Evolutionary conservation across 108 stramenopile species (phyloP).

Genomic region (Seminavis robusta): DNA sequence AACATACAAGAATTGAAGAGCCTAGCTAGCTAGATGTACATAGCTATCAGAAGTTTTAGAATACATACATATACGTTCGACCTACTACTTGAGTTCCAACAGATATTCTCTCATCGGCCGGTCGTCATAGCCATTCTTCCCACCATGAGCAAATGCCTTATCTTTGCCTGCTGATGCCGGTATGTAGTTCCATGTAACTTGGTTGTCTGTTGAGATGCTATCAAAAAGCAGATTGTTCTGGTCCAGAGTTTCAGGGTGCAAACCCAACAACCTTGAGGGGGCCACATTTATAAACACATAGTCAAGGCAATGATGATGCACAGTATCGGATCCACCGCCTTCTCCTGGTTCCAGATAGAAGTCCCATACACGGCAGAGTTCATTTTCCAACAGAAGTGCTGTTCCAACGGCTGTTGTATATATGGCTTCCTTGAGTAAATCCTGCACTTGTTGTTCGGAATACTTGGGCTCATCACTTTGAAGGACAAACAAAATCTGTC

Average conservation of each 20-base stretch:
- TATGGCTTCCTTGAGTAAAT: constrained; percentile 10
- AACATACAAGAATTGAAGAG: too few species aligned
- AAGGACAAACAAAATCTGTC: constrained; percentile 26
- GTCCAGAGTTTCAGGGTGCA: constrained; percentile 12
- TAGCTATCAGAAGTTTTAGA: too few species aligned
- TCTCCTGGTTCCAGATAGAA: constrained; percentile 28
- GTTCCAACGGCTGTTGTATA: constrained; percentile 28
- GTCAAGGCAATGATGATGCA: constrained; percentile 24
- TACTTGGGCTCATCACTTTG: constrained; percentile 13
- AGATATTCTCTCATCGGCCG: constrained; percentile 34
- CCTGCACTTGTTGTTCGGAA: constrained; percentile 12
- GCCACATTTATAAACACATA: constrained; percentile 33
- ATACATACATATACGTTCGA: too few species aligned
- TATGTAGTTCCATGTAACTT: constrained; percentile 27
- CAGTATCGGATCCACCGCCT: constrained; percentile 10
- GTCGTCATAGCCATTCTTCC: constrained; percentile 33
- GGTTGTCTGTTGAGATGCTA: constrained; percentile 20
- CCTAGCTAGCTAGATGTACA: too few species aligned
- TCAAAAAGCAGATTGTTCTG: constrained; percentile 21
- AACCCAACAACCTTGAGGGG: constrained; percentile 12
- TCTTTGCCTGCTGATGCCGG: constrained; percentile 14
- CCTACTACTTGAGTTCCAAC: constrained; percentile 28
- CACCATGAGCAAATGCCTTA: constrained; percentile 21
- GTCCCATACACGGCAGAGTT: constrained; percentile 29
- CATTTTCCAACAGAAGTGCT: constrained; percentile 23